A percentile compares a stretch with the other conserved stretches of the same genome.
Evolutionary conservation across 2,329 filamentous ascomycete genomes (phyloP).

Genomic region (Hymenoscyphus repandus): DNA sequence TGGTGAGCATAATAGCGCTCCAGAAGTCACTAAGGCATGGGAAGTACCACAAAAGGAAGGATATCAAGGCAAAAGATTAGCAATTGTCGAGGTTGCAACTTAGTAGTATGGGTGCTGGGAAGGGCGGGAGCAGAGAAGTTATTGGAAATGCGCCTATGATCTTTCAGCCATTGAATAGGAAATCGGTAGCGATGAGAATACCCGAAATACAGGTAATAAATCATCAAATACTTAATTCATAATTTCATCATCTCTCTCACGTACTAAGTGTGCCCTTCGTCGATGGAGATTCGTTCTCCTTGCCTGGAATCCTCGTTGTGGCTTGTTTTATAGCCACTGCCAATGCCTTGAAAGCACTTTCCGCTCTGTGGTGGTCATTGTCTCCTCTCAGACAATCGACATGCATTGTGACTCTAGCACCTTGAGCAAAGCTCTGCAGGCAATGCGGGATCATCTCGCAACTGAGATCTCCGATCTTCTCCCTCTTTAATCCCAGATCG

Average conservation of each 20-base stretch:
- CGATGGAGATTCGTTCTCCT: conserved; percentile 89
- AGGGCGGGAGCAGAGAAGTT: not conserved
- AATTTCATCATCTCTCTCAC: conserved; percentile 29
- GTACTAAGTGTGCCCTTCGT: conserved; percentile 86
- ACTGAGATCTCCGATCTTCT: conserved; percentile 90
- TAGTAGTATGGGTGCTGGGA: not conserved
- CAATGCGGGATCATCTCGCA: conserved; percentile 98
- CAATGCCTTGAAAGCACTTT: conserved; percentile 95
- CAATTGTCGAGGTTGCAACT: conserved; percentile 10
- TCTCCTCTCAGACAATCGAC: conserved; percentile 85
- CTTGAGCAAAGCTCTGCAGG: conserved; percentile 88
- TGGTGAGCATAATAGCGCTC: conserved; percentile 9
- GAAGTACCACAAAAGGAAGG: conserved; percentile 16
- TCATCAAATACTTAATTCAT: too few relatives aligned
- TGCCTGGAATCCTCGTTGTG: conserved; percentile 66
- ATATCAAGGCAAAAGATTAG: conserved; percentile 6
- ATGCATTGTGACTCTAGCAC: conserved; percentile 86
- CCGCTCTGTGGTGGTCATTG: conserved; percentile 94
- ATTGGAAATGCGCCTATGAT: not conserved
- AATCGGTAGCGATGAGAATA: not conserved
- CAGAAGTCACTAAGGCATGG: conserved; percentile 17
- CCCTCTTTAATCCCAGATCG: conserved; percentile 77
- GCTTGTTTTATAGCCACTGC: conserved; percentile 80
- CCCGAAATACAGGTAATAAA: not conserved
- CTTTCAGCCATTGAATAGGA: not conserved